Conservation (phyloP, 495 filamentous ascomycete genomes). For the Aspergillus nanangensis region DNA sequence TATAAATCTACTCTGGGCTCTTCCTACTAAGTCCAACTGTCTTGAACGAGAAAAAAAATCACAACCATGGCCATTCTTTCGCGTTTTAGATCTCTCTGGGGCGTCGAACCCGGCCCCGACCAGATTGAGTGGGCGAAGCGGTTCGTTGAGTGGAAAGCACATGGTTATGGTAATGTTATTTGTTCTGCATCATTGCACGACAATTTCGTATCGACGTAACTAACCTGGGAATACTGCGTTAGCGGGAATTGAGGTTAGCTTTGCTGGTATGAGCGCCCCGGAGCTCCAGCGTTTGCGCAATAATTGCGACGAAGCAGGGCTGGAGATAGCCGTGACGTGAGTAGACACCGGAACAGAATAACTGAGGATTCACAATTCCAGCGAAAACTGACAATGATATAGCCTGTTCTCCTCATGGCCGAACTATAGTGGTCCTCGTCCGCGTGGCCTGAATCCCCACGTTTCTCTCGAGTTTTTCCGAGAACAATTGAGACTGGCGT, state of each 20-base stretch:
- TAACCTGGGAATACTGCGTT: no score
- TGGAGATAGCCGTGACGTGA: conserved; percentile 21
- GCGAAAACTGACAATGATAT: background rate
- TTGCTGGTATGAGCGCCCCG: conserved; percentile 9
- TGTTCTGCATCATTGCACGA: background rate
- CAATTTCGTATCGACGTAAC: no score
- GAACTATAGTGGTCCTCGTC: conserved; percentile 16
- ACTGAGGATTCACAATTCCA: background rate
- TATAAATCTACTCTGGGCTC: no score
- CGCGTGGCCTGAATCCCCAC: conserved; percentile 12
- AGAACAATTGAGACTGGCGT: conserved; percentile 10
- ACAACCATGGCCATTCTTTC: background rate
- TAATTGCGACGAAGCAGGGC: conserved; percentile 15
- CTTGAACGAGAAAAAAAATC: background rate
- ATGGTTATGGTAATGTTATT: conserved; percentile 23
- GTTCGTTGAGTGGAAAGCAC: conserved; percentile 16
- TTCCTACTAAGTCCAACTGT: background rate
- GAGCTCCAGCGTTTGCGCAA: conserved; percentile 11
- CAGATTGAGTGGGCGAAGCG: conserved; percentile 15
- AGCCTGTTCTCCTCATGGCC: conserved; percentile 21
- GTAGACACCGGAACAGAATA: background rate
- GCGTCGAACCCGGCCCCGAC: conserved; percentile 15
- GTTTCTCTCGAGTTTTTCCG: conserved; percentile 17
- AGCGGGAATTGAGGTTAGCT: conserved; percentile 22
- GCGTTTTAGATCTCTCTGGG: conserved; percentile 20